A percentile compares a stretch with the other conserved stretches of the same genome.
Conservation (phyloP, 2,329 filamentous ascomycete species). For the Arthrobotrys entomopaga region DNA sequence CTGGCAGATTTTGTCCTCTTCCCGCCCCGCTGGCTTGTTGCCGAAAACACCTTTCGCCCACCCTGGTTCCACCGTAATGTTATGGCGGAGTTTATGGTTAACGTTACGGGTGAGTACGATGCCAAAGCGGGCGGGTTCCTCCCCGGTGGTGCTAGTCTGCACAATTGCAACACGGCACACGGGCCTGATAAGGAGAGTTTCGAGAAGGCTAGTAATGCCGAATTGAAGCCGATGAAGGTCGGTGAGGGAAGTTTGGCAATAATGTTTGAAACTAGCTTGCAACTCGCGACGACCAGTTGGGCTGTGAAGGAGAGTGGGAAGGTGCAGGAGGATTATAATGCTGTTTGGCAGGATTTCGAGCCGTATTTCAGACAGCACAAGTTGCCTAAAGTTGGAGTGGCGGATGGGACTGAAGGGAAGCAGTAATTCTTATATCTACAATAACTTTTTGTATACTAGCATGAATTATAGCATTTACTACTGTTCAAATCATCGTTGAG, state of each 20-base stretch:
- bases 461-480: too few species aligned
- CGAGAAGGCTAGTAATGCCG: conserved; percentile 67
- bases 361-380: conserved; percentile 67
- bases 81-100: conserved; percentile 74
- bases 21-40: conserved; percentile 72
- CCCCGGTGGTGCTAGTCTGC: conserved; percentile 71
- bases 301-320: conserved; percentile 76
- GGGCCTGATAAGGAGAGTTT: conserved; percentile 70
- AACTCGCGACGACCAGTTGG: conserved; percentile 79
- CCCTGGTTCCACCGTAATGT: conserved; percentile 74
- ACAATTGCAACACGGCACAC: conserved; percentile 78
- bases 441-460: conserved; percentile 15
- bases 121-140: conserved; percentile 70
- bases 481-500: too few species aligned
- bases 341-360: conserved; percentile 77
- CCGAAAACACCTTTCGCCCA: conserved; percentile 70
- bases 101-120: conserved; percentile 72
- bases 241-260: conserved; percentile 69
- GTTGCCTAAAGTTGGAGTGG: conserved; percentile 36
- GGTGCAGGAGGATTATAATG: conserved; percentile 78
- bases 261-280: conserved; percentile 65
- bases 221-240: conserved; percentile 69
- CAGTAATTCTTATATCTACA: conserved; percentile 5
- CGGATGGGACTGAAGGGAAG: conserved; percentile 24
- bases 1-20: conserved; percentile 75